These are phyloP conservation scores for Paramecium biaurelia DNA, from an alignment of 73 alveolate genomes.

Conservation along the genomic window DNA sequence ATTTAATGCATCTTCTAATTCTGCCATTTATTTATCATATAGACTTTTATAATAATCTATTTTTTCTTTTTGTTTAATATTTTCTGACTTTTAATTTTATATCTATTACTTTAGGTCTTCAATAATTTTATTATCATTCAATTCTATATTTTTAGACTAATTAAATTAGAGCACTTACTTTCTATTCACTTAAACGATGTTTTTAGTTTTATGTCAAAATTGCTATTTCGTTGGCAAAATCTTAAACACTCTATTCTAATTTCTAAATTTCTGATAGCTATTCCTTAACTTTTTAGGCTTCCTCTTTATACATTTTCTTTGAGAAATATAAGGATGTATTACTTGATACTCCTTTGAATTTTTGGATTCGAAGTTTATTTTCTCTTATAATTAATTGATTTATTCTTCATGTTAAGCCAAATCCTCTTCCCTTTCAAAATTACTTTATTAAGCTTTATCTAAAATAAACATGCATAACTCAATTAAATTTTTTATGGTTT, in stretches of 20 bases:
- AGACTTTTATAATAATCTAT: background rate
- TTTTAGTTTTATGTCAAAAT: background rate
- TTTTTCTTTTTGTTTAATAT: background rate
- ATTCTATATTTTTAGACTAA: background rate
- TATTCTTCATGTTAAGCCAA: constrained; percentile 16
- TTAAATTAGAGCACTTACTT: background rate
- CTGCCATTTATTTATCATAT: background rate
- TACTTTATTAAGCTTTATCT: background rate
- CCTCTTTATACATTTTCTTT: constrained; percentile 13
- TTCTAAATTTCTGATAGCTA: background rate
- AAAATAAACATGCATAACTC: constrained; percentile 10
- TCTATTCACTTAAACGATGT: background rate
- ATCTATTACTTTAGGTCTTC: background rate
- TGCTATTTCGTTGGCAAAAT: background rate
- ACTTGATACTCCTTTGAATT: background rate
- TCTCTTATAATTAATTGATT: background rate
- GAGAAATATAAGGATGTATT: background rate
- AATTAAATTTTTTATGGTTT: background rate
- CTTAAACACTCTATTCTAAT: background rate
- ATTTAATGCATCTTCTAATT: background rate
- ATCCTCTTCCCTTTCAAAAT: background rate
- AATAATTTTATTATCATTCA: background rate
- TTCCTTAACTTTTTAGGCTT: background rate
- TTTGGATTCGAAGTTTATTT: background rate
- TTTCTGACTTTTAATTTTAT: background rate